Evolutionary conservation across 192 early-diverging fungal genomes (phyloP).

Genomic region (Gamsiella multidivaricata): DNA sequence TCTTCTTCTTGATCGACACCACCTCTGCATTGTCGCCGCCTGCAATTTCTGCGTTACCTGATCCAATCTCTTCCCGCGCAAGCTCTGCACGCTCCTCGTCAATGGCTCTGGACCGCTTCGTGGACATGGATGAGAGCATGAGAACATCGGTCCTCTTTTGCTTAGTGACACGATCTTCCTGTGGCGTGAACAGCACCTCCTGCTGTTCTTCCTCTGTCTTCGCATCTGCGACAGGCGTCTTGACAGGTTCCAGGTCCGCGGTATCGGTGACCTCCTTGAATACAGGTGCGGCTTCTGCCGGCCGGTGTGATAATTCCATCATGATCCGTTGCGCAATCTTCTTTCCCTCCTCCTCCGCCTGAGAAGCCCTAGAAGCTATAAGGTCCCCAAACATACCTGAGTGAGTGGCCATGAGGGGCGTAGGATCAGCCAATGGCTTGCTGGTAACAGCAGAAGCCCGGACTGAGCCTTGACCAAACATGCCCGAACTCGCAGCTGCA

Average conservation of each 20-base stretch:
- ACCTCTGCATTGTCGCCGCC: neutral
- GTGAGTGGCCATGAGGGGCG: constrained; percentile 13
- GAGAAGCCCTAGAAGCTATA: neutral
- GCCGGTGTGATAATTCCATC: constrained; percentile 24
- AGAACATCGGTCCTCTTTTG: constrained; percentile 49
- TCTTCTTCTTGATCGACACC: constrained; percentile 29
- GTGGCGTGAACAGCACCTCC: constrained; percentile 29
- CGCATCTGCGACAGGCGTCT: neutral
- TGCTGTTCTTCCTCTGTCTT: neutral
- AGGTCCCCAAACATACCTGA: constrained; percentile 31
- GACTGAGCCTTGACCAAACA: constrained; percentile 19
- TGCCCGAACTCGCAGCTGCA: constrained; percentile 19
- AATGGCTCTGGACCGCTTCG: constrained; percentile 43
- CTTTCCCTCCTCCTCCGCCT: constrained; percentile 24
- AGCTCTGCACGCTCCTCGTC: constrained; percentile 47
- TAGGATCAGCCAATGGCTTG: constrained; percentile 24
- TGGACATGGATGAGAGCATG: constrained; percentile 29
- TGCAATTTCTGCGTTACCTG: constrained; percentile 3
- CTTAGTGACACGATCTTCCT: constrained; percentile 38
- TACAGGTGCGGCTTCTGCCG: constrained; percentile 9
- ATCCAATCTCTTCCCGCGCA: neutral
- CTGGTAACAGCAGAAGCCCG: neutral
- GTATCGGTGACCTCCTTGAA: constrained; percentile 22
- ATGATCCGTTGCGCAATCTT: constrained; percentile 29
- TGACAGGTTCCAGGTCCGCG: neutral